phyloP scores from a whole-genome alignment of 768 basidiomycete species.

The Hebeloma cylindrosporum region DNA sequence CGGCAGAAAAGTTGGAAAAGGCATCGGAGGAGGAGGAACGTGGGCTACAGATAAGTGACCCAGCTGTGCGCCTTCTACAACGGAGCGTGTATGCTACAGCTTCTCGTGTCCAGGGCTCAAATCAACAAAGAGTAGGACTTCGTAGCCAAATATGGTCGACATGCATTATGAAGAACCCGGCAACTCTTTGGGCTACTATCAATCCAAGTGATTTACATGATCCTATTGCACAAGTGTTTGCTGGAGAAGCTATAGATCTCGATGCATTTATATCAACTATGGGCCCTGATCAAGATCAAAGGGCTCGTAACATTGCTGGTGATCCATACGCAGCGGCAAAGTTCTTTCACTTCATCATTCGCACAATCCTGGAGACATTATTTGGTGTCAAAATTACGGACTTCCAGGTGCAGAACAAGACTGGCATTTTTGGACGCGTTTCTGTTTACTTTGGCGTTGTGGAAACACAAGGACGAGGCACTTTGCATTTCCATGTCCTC shows the following conservation, averaged over 20 bases:
- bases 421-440: slow-evolving; percentile 13
- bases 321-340: slow-evolving; percentile 39
- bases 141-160: slow-evolving; percentile 36
- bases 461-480: slow-evolving; percentile 39
- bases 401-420: slow-evolving; percentile 16
- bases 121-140: slow-evolving; percentile 17
- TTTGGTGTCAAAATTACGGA: slow-evolving; percentile 28
- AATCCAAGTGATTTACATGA: slow-evolving; percentile 42
- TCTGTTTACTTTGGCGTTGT: slow-evolving; percentile 27
- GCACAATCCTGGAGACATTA: slow-evolving; percentile 27
- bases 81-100: slow-evolving; percentile 26
- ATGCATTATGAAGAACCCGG: slow-evolving; percentile 23
- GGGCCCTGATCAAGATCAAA: slow-evolving; percentile 23
- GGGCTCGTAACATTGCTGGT: slow-evolving; percentile 32
- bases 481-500: slow-evolving; percentile 36
- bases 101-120: slow-evolving; percentile 23
- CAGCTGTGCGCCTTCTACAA: slow-evolving; percentile 22
- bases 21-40: slow-evolving; percentile 4
- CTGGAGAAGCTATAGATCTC: slow-evolving; percentile 37
- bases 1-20: not conserved
- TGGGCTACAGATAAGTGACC: slow-evolving; percentile 20
- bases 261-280: slow-evolving; percentile 26
- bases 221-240: slow-evolving; percentile 40
- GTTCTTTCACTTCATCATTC: slow-evolving; percentile 39
- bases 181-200: slow-evolving; percentile 40